A percentile compares a stretch with the other conserved stretches of the same genome.
Conservation (phyloP, 495 filamentous ascomycete genomes). For the Chaetomium cochliodes region DNA sequence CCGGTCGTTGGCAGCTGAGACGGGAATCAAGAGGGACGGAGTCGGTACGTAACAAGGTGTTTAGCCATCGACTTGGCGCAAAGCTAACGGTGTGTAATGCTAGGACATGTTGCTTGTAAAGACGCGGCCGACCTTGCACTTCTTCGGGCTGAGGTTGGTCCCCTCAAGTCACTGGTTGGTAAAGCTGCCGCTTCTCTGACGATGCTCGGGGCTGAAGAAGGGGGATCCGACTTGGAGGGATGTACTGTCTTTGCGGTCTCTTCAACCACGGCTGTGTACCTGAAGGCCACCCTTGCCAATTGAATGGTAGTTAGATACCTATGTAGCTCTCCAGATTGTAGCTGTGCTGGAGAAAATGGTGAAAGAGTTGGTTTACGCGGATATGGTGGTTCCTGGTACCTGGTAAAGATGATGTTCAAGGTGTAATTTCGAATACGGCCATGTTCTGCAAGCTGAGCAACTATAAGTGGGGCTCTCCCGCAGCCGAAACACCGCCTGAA, state of each 20-base stretch:
- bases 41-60: neutral
- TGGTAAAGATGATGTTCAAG: too few relatives aligned
- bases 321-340: too few relatives aligned
- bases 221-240: neutral
- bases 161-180: neutral
- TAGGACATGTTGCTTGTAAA: neutral
- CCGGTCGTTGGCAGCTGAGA: conserved; percentile 53
- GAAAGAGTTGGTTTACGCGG: neutral
- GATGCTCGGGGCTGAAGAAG: neutral
- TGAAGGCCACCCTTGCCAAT: neutral
- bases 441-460: too few relatives aligned
- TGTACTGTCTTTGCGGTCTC: neutral
- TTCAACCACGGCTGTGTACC: neutral
- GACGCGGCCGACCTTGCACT: neutral
- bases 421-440: too few relatives aligned
- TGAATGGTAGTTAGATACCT: neutral
- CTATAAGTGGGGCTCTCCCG: neutral
- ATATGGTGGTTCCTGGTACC: too few relatives aligned
- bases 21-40: conserved; percentile 39
- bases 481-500: neutral
- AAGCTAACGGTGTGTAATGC: neutral
- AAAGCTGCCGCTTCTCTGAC: neutral
- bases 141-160: neutral
- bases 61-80: neutral
- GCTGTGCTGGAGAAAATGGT: too few relatives aligned